phyloP scores from a whole-genome alignment of 768 basidiomycete genomes.

The Hygrophorus pudorinus region DNA sequence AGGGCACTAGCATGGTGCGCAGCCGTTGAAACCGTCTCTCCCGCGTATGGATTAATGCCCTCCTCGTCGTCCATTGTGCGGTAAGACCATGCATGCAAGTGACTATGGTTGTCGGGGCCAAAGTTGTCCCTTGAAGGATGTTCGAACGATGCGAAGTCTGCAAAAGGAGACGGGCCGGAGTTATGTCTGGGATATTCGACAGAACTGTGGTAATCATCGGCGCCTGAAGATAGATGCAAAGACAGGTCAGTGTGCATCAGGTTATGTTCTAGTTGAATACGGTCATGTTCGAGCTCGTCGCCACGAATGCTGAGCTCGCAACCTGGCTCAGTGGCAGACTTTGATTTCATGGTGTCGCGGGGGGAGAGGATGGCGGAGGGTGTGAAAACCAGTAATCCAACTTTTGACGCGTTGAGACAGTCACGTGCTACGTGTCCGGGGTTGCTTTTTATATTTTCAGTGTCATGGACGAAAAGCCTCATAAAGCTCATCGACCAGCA shows the following conservation, averaged over 20 bases:
- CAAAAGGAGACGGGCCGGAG: slow-evolving; percentile 44
- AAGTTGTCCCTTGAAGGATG: slow-evolving; percentile 45
- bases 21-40: slow-evolving; percentile 68
- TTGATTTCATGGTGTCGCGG: slow-evolving; percentile 1
- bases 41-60: slow-evolving; percentile 55
- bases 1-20: slow-evolving; percentile 87
- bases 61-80: slow-evolving; percentile 50
- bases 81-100: slow-evolving; percentile 48
- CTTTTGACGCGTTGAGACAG: background rate
- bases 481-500: slow-evolving; percentile 76
- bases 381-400: background rate
- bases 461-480: slow-evolving; percentile 61
- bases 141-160: slow-evolving; percentile 54
- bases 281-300: slow-evolving; percentile 66
- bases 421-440: background rate
- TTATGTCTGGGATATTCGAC: slow-evolving; percentile 69
- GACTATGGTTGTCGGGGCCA: slow-evolving; percentile 41
- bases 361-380: background rate
- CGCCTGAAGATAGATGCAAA: slow-evolving; percentile 52
- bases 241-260: slow-evolving; percentile 66
- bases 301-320: slow-evolving; percentile 49
- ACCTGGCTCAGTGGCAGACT: background rate
- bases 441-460: background rate
- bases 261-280: slow-evolving; percentile 72
- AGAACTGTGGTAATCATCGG: slow-evolving; percentile 32